Evolutionary conservation across 176 grass and related monocot genomes (phyloP).

Genomic region (Oryza longistaminata): DNA sequence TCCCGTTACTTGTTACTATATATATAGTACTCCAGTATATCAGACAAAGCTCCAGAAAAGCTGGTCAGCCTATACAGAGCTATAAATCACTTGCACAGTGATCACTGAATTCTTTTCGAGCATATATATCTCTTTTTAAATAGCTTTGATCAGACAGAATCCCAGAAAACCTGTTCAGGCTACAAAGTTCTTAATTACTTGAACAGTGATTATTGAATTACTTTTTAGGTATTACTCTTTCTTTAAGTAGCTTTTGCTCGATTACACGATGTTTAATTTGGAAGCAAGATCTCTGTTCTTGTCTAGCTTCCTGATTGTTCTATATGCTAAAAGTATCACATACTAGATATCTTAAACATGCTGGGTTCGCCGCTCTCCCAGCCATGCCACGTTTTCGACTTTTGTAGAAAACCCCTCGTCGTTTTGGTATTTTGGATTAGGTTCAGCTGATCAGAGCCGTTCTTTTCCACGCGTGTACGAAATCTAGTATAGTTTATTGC

Average conservation of each 20-base stretch:
- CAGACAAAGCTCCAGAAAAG: conserved; percentile 14
- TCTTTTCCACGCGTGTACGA: too few species aligned
- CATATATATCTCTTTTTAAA: too few species aligned
- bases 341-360: too few species aligned
- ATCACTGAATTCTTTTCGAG: background rate
- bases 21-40: background rate
- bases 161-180: conserved; percentile 17
- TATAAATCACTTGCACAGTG: background rate
- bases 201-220: background rate
- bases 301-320: background rate
- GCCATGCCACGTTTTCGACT: too few species aligned
- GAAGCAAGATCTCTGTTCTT: background rate
- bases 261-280: background rate
- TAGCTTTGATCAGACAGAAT: background rate
- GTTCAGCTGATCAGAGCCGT: too few species aligned
- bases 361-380: too few species aligned
- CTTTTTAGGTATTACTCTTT: background rate
- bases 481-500: background rate
- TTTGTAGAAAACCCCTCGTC: too few species aligned
- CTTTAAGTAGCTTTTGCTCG: background rate
- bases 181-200: background rate
- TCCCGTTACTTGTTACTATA: background rate
- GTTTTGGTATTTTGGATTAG: too few species aligned
- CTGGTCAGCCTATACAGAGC: conserved; percentile 1
- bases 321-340: background rate